phyloP scores from a whole-genome alignment of 2,329 filamentous ascomycete species.

The Phialocephala subalpina region DNA sequence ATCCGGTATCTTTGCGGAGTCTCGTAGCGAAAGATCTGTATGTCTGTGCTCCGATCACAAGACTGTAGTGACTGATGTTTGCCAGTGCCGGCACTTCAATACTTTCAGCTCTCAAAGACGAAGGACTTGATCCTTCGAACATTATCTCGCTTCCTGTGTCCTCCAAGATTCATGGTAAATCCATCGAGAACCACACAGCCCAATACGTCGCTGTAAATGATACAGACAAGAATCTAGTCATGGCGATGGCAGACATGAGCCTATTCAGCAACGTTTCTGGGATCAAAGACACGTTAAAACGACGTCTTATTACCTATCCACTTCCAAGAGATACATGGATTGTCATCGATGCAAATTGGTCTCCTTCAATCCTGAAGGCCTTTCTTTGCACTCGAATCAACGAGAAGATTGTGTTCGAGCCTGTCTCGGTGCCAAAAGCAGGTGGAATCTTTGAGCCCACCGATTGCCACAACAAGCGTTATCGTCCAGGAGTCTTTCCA shows the following conservation, averaged over 20 bases:
- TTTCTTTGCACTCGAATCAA: constrained; percentile 73
- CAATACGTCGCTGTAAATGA: constrained; percentile 95
- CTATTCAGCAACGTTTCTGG: constrained; percentile 57
- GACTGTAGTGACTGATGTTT: constrained; percentile 1
- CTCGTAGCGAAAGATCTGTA: constrained; percentile 81
- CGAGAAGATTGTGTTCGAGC: constrained; percentile 80
- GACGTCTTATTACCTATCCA: neutral
- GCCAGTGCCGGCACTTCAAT: constrained; percentile 75
- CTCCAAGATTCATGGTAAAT: neutral
- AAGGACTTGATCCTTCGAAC: constrained; percentile 69
- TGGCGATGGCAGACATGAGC: constrained; percentile 95
- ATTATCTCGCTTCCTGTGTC: constrained; percentile 50
- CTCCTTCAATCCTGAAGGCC: constrained; percentile 65
- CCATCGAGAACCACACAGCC: constrained; percentile 67
- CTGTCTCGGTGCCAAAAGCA: constrained; percentile 85
- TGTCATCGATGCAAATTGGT: constrained; percentile 90
- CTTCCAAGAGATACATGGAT: constrained; percentile 65
- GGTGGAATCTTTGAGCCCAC: constrained; percentile 65
- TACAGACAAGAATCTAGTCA: constrained; percentile 79
- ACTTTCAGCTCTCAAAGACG: constrained; percentile 67
- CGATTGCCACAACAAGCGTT: constrained; percentile 15
- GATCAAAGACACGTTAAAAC: neutral
- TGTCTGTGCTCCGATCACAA: constrained; percentile 36
- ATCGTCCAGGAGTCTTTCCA: constrained; percentile 58
- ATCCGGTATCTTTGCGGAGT: constrained; percentile 76